phyloP scores from a whole-genome alignment of 108 stramenopile species.

The Nitzschia inconspicua region DNA sequence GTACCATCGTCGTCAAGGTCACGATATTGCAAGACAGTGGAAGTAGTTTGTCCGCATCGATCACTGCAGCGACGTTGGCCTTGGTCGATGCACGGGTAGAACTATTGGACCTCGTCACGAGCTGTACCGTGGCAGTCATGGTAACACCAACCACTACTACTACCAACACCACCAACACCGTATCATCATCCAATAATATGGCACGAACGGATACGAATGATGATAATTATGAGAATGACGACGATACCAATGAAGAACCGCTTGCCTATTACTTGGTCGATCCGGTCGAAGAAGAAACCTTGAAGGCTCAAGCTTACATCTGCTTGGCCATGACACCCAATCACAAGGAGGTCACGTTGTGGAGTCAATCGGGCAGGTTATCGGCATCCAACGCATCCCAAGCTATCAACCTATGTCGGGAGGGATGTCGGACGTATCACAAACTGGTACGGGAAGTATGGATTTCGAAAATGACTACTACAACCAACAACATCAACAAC shows the following conservation, averaged over 20 bases:
- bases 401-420: slow-evolving; percentile 73
- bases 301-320: slow-evolving; percentile 39
- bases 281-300: slow-evolving; percentile 62
- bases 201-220: not conserved
- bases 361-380: slow-evolving; percentile 69
- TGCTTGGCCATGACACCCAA: slow-evolving; percentile 75
- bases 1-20: slow-evolving; percentile 52
- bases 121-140: slow-evolving; percentile 54
- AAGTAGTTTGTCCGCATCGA: slow-evolving; percentile 61
- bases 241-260: slow-evolving; percentile 6
- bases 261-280: slow-evolving; percentile 49
- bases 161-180: no score
- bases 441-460: slow-evolving; percentile 70
- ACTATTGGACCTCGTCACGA: slow-evolving; percentile 64
- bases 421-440: slow-evolving; percentile 76
- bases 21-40: slow-evolving; percentile 83
- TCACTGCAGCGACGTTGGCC: slow-evolving; percentile 65
- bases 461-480: no score
- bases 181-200: no score
- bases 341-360: slow-evolving; percentile 76
- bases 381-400: slow-evolving; percentile 34
- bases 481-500: no score
- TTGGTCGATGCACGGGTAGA: slow-evolving; percentile 70
- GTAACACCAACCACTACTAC: no score
- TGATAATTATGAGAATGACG: slow-evolving; percentile 5